Percentiles rank a stretch among this genome's conserved stretches.
Conservation (phyloP, 1,139 yeast species). For the Nakaseomyces nivariensis region DNA sequence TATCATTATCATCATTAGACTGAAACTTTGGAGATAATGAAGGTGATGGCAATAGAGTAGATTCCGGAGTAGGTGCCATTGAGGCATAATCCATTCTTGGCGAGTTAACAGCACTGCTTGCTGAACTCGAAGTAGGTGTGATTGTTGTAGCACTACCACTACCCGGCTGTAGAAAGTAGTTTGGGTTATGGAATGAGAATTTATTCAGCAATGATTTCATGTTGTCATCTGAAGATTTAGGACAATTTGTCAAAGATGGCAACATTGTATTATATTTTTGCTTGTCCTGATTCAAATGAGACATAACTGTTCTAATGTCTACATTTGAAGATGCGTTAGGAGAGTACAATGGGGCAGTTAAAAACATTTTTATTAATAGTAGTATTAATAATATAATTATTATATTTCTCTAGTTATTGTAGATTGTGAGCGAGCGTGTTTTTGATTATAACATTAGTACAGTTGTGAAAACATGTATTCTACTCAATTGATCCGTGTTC, state of each 20-base stretch:
- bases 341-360: no score
- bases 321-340: no score
- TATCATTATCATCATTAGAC: no score
- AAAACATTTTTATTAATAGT: no score
- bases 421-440: no score
- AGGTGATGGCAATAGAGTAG: not conserved
- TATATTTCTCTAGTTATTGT: no score
- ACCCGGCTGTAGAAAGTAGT: not conserved
- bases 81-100: not conserved
- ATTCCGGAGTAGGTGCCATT: not conserved
- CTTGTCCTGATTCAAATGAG: not conserved
- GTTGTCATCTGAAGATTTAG: not conserved
- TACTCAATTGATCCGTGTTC: no score
- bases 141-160: no score
- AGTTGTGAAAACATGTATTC: no score
- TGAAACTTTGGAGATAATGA: not conserved
- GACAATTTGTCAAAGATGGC: constrained; percentile 1
- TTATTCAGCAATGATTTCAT: not conserved
- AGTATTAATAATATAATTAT: no score
- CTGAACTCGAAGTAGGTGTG: not conserved
- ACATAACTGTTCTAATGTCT: no score
- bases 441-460: no score
- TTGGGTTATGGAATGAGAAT: not conserved
- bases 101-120: not conserved
- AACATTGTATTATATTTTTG: not conserved